These are phyloP conservation scores for Dendrobium chrysotoxum DNA, from an alignment of 106 monocot genomes.

Conservation along the genomic window DNA sequence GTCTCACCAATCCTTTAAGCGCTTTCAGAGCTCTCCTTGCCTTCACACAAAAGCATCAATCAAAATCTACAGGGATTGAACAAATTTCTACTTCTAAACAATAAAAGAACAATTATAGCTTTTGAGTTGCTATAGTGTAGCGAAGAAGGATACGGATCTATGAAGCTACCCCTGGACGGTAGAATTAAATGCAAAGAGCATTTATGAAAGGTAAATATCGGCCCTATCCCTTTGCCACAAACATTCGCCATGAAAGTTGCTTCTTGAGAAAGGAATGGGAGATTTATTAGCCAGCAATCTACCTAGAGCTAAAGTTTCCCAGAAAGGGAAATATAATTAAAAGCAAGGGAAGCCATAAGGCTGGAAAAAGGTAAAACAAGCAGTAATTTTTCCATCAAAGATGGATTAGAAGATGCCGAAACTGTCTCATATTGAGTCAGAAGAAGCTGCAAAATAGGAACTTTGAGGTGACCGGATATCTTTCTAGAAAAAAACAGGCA, in stretches of 20 bases:
- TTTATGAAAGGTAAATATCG: neutral
- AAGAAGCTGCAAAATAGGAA: slow-evolving; percentile 20
- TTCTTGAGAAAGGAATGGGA: neutral
- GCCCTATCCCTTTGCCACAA: neutral
- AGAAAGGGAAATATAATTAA: neutral
- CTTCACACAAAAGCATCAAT: slow-evolving; percentile 18
- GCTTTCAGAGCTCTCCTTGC: slow-evolving; percentile 85
- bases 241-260: neutral
- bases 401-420: neutral
- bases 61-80: neutral
- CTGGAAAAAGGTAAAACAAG: neutral
- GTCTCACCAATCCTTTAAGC: slow-evolving; percentile 70
- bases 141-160: neutral
- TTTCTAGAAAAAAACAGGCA: neutral
- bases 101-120: neutral
- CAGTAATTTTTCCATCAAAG: neutral
- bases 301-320: neutral
- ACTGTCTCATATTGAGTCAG: neutral
- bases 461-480: slow-evolving; percentile 31
- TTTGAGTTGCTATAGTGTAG: neutral
- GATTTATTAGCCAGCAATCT: neutral
- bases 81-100: neutral
- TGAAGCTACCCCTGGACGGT: neutral
- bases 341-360: neutral
- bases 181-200: neutral